Evolutionary conservation across 352 stramenopile genomes (phyloP).

Genomic region (Phytophthora tentaculata): DNA sequence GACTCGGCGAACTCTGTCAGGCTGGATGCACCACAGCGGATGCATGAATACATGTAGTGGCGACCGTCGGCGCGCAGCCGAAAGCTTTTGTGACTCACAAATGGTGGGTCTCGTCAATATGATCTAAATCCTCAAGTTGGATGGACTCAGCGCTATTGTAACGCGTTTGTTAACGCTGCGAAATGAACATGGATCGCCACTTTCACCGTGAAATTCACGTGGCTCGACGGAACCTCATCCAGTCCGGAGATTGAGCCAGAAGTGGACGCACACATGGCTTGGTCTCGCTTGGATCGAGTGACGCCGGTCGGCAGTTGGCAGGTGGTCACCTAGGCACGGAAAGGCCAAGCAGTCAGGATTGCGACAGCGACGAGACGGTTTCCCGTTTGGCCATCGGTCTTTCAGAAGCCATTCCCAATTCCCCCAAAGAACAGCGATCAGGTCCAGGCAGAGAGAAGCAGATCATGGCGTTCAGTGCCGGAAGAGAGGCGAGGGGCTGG

Average conservation of each 20-base stretch:
- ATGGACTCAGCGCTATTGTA: too few relatives aligned
- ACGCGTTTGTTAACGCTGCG: too few relatives aligned
- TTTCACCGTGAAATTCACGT: too few relatives aligned
- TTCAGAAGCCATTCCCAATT: conserved; percentile 27
- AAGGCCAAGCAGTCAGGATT: conserved; percentile 32
- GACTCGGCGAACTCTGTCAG: too few relatives aligned
- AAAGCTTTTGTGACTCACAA: too few relatives aligned
- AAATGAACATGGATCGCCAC: too few relatives aligned
- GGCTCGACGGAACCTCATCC: too few relatives aligned
- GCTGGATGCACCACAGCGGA: too few relatives aligned
- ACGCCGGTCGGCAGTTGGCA: not conserved
- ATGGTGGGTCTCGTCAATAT: too few relatives aligned
- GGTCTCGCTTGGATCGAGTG: not conserved
- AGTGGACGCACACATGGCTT: not conserved
- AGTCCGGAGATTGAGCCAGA: not conserved
- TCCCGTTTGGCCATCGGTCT: conserved; percentile 18
- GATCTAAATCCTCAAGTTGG: too few relatives aligned
- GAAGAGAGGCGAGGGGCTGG: conserved; percentile 26
- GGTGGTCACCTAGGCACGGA: conserved; percentile 10
- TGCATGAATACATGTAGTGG: too few relatives aligned
- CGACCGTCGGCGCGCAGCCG: too few relatives aligned
- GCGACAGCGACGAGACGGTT: conserved; percentile 30
- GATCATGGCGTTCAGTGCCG: conserved; percentile 36
- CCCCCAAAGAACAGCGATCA: conserved; percentile 10
- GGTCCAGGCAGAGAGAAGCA: conserved; percentile 14